Base-by-base conservation (phyloP, 345 rosid genomes). In the Hibiscus mutabilis region DNA sequence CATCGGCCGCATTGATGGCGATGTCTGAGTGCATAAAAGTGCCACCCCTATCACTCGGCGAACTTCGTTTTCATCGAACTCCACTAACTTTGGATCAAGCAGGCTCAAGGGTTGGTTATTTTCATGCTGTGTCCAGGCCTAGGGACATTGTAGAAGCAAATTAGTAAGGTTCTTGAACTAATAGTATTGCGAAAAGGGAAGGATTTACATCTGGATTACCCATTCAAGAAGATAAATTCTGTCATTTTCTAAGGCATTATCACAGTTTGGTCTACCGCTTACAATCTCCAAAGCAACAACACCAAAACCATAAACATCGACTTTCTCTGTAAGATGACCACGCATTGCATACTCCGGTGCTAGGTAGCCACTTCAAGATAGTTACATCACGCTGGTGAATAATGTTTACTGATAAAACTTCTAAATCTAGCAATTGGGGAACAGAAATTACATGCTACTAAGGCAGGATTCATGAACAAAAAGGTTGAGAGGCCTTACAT, bases 281-380 rank as follows among this genome's bases (percentile, higher is more conserved):
- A 88, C 60, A 14, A 87, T 58, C 73, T 91, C 91, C 33, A 91
- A 68, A 31, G 83, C 87, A 60, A 91, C 85, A 24, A 88, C 79
- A 25, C 90, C 92, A 67, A 87, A 91, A 5, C 82, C 86, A 69
- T 86, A 88, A 73, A 87, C 91, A 72, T 87, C 89, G 4, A 84
- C 82, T 79, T 91, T 91, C 79, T 91, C 94, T 1, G 86, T 87
- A 0, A 87, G 92, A 69, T 83, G 94, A 46, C 94, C 88, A 19
- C 79, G 87, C 89, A 91, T 87, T 16, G 88, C 93, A 72, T 88
- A 88, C 76, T 88, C 91, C 4, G 92, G 97, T 6, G 91, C 84
- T 13, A 91, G 83, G 71, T 87, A 91, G 15, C 93, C 97, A 16
- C 86, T 80, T 42, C 55, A 65, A 65, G 19, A 65, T 22, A 65